Evolutionary conservation across 2,329 filamentous ascomycete genomes (phyloP).

Genomic region (Neocatenulostroma microsporum): DNA sequence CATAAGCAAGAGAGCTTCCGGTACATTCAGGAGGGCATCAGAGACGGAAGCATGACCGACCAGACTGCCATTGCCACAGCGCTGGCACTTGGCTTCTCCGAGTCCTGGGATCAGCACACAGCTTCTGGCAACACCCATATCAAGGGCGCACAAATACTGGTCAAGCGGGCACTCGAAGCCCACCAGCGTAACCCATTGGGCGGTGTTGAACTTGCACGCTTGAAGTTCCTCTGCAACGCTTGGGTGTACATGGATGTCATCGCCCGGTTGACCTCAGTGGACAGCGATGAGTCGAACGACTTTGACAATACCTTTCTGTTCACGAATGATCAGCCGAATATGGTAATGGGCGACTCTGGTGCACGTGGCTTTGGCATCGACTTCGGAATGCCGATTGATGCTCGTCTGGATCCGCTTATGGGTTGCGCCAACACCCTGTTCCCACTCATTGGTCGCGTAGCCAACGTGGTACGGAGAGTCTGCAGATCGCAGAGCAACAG

Average conservation of each 20-base stretch:
- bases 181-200: conserved; percentile 35
- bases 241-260: conserved; percentile 71
- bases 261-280: conserved; percentile 56
- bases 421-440: conserved; percentile 61
- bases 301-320: conserved; percentile 40
- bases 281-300: conserved; percentile 50
- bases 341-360: conserved; percentile 17
- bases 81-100: conserved; percentile 59
- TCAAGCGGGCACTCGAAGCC: conserved; percentile 51
- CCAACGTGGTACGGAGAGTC: conserved; percentile 57
- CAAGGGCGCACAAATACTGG: conserved; percentile 57
- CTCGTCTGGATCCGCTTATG: conserved; percentile 63
- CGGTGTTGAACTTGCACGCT: conserved; percentile 44
- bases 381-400: conserved; percentile 34
- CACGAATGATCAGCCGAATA: conserved; percentile 24
- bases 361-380: conserved; percentile 30
- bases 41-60: conserved; percentile 50
- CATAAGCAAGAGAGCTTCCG: conserved; percentile 60
- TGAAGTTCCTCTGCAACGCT: conserved; percentile 62
- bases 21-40: conserved; percentile 51
- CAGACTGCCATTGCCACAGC: conserved; percentile 64
- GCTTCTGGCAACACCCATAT: conserved; percentile 63
- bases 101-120: conserved; percentile 64
- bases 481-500: conserved; percentile 49
- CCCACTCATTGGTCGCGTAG: conserved; percentile 59